Evolutionary conservation across 805 yeast genomes (phyloP), one percentile per base, ranked within the genome.

Genomic region (Blastobotrys chiropterorum): DNA sequence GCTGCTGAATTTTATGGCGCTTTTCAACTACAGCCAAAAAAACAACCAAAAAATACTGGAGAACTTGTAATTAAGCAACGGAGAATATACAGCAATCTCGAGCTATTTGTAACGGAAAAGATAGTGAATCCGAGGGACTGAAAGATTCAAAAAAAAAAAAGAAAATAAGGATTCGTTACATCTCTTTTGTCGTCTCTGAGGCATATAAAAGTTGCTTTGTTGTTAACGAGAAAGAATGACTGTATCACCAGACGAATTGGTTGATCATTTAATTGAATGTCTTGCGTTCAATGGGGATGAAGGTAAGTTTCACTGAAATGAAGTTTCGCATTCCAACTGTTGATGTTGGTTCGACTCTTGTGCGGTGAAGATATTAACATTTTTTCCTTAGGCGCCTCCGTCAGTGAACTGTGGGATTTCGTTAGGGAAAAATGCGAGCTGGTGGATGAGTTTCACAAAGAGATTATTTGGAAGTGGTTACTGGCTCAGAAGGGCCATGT

Each of bases 271-370:
- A 31, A 51, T 65, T 20, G 68, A 66, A 51, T 53, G 55, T 40
- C 44, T 66, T 39, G 67, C 69, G 11, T 54, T 59, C 41, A 62
- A 62, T 48, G 70, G 68, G 5, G 60, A 58, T 45, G 56, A 57
- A 31, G 69, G 69, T 66, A 54, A 21, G 64, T 47, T 22, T 13
- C 41, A 16, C 11, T 6, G 11, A 11, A 26, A n/a, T n/a, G n/a
- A n/a, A 40, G 7, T 16, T 20, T 14, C 38, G 20, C 13, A 19
- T 13, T 13, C 2, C 3, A 15, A 3, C 17, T 20, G 30, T 16
- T 26, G 45, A 16, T 21, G 20, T 26, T 13, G 34, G 52, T 46
- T 38, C 50, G 47, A 22, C 15, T 19, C 47, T n/a, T 30, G 38
- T 3, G 38, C 34, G 15, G 46, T 45, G 16, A 2, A 14, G 22